Evolutionary conservation across 2,329 filamentous ascomycete species (phyloP), one percentile per base, ranked within the genome.

Genomic region (Clarireedia paspali): DNA sequence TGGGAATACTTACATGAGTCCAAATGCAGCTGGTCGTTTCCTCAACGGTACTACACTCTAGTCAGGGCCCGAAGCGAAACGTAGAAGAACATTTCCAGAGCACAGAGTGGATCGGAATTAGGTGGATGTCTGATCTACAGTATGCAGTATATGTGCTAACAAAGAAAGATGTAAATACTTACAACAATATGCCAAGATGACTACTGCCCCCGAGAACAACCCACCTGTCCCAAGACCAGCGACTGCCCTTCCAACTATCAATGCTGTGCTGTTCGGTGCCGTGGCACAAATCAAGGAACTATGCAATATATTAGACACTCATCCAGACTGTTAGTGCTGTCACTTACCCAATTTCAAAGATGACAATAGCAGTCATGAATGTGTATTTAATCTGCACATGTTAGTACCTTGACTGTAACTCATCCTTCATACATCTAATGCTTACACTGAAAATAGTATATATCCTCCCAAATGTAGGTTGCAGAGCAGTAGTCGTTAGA

Each of bases 181-280:
- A 56, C 54, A 47, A 27, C 54, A 53, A 50, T 64, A 64, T 26
- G 64, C 63, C 40, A 67, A 59, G 40, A 67, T 66, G 36, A 67
- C 65, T 30, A 67, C 51, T 20, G 62, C 61, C 6, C 72, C 72
- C 7, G 69, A 68, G 55, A 73, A 72, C 39, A 74, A 60, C 48
- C 70, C 71, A 24, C 70, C 66, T 9, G 65, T 64, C 6, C 67
- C 68, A 17, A 66, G 17, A 23, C 68, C 68, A 39, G 66, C 63
- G 53, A 70, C 56, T 9, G 67, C 68, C 26, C 68, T 57, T 20
- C 68, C 67, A 36, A 67, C 44, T 34, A 70, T 70, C 34, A 70
- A 49, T 15, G 67, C 58, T 10, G 59, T 64, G 6, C 65, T 68
- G 44, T 63, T 67, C 24, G 66, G 64, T 7, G 66, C 66, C 36